phyloP scores from a whole-genome alignment of 441 rosid genomes.

The Mallotus repandus region DNA sequence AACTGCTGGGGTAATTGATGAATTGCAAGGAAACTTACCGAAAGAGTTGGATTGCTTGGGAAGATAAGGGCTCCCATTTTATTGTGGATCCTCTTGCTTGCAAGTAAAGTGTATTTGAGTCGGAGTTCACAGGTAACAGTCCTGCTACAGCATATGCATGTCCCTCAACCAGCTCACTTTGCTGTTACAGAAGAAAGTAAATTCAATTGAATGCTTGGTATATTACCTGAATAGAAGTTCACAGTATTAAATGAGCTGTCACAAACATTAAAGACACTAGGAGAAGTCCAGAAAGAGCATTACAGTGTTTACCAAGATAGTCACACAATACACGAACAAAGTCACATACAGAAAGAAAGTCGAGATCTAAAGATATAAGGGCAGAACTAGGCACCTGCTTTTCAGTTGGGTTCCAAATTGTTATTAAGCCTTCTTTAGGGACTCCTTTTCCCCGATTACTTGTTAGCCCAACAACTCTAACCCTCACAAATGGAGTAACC shows the following conservation, averaged over 20 bases:
- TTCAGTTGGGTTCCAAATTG: slow-evolving; percentile 95
- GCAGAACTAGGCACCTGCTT: slow-evolving; percentile 57
- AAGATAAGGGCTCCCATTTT: slow-evolving; percentile 62
- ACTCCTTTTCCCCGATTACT: slow-evolving; percentile 34
- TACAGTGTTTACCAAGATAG: neutral
- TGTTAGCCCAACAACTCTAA: slow-evolving; percentile 76
- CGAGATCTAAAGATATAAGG: slow-evolving; percentile 13
- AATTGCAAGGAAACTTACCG: slow-evolving; percentile 47
- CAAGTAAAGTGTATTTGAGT: slow-evolving; percentile 66
- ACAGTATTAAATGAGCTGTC: neutral
- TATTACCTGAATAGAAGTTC: slow-evolving; percentile 14
- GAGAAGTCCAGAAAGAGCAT: neutral
- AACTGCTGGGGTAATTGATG: slow-evolving; percentile 15
- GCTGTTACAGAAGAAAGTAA: slow-evolving; percentile 42
- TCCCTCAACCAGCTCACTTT: slow-evolving; percentile 81
- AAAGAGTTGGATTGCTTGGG: slow-evolving; percentile 43
- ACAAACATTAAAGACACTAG: neutral
- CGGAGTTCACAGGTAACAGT: slow-evolving; percentile 61
- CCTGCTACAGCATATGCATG: slow-evolving; percentile 66
- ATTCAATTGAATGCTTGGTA: slow-evolving; percentile 3
- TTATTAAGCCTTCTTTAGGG: slow-evolving; percentile 69
- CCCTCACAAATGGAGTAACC: slow-evolving; percentile 84
- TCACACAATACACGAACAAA: neutral
- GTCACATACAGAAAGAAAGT: neutral
- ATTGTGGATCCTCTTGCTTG: slow-evolving; percentile 77